Evolutionary conservation across 352 stramenopile species (phyloP).

Genomic region (Albugo laibachii): DNA sequence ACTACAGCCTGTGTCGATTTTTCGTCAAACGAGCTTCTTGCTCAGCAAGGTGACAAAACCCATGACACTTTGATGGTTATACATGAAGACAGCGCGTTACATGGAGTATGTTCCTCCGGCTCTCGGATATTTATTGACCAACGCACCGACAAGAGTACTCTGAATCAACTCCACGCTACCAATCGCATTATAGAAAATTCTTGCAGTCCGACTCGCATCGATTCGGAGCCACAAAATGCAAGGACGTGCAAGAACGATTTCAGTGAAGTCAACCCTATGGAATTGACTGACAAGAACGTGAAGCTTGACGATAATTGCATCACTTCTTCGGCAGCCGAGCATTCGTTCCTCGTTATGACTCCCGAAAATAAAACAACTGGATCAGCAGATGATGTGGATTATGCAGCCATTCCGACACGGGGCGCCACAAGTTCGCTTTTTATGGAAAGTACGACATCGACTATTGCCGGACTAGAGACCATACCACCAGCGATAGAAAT

Average conservation of each 20-base stretch:
- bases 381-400: neutral
- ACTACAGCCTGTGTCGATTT: conserved; percentile 1
- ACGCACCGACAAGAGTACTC: too few relatives aligned
- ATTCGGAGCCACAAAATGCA: too few relatives aligned
- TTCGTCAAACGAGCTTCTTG: conserved; percentile 9
- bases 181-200: too few relatives aligned
- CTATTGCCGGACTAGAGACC: too few relatives aligned
- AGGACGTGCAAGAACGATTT: too few relatives aligned
- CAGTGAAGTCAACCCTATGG: too few relatives aligned
- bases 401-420: neutral
- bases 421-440: neutral
- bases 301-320: neutral
- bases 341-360: neutral
- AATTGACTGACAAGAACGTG: too few relatives aligned
- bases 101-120: neutral
- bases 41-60: conserved; percentile 11
- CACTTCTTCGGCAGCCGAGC: neutral
- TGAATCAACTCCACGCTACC: too few relatives aligned
- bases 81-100: conserved; percentile 6
- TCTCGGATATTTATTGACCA: too few relatives aligned
- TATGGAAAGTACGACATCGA: conserved; percentile 1
- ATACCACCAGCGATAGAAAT: neutral
- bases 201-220: too few relatives aligned
- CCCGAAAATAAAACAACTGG: neutral
- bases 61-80: conserved; percentile 1